A percentile compares a stretch with the other conserved stretches of the same genome.
Evolutionary conservation across 148 eudicot species (phyloP).

Genomic region (Rheum nobile): DNA sequence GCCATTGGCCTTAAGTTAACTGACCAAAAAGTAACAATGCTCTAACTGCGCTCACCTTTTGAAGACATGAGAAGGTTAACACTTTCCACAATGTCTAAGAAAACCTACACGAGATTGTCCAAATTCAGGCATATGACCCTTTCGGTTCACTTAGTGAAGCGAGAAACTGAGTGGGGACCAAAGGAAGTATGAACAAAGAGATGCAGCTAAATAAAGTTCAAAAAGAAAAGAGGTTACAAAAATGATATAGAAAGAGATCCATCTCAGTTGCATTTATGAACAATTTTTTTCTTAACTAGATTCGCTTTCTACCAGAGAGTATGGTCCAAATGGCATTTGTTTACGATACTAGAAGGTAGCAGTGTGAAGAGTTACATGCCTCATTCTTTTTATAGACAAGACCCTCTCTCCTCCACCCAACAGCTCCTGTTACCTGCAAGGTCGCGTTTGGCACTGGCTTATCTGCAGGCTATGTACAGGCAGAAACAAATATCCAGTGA

Average conservation of each 20-base stretch:
- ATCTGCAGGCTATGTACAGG: constrained; percentile 51
- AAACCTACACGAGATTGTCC: constrained; percentile 48
- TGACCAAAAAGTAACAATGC: background rate
- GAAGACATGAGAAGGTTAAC: constrained; percentile 99
- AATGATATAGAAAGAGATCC: background rate
- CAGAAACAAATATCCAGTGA: background rate
- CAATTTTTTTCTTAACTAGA: background rate
- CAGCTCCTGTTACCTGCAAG: constrained; percentile 98
- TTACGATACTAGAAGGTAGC: background rate
- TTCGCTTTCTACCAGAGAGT: background rate
- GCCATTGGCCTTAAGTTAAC: background rate
- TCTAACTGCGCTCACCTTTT: constrained; percentile 40
- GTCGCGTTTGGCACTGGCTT: constrained; percentile 99
- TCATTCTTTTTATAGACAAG: constrained; percentile 94
- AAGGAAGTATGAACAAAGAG: background rate
- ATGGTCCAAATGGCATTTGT: background rate
- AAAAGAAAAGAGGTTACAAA: background rate
- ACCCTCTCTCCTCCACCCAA: constrained; percentile 98
- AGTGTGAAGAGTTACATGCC: constrained; percentile 22
- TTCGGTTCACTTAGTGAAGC: background rate
- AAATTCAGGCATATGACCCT: background rate
- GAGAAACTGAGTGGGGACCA: background rate
- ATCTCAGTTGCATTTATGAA: background rate
- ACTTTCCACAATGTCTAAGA: constrained; percentile 95
- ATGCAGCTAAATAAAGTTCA: background rate